These are phyloP conservation scores for Saraca asoca DNA, from an alignment of 331 rosid species.

Conservation along the genomic window DNA sequence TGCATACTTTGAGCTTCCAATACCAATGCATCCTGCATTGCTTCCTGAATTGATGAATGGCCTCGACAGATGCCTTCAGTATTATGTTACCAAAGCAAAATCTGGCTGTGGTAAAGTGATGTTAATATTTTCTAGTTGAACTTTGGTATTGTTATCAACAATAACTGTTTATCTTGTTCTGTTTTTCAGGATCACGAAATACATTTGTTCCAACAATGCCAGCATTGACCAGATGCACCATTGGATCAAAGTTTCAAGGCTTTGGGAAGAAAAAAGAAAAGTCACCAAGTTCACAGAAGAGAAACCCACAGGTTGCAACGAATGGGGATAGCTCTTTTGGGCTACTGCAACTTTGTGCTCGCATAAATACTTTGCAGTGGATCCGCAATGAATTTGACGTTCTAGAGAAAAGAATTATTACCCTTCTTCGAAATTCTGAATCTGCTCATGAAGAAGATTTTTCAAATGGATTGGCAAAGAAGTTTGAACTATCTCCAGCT, in stretches of 20 bases:
- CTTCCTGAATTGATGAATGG: constrained; percentile 94
- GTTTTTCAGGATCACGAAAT: constrained; percentile 73
- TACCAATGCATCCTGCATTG: constrained; percentile 92
- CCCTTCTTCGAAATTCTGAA: constrained; percentile 67
- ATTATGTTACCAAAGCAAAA: constrained; percentile 72
- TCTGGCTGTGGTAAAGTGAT: constrained; percentile 86
- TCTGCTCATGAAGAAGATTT: constrained; percentile 52
- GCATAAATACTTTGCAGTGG: constrained; percentile 81
- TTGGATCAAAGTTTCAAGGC: constrained; percentile 87
- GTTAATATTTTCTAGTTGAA: constrained; percentile 22
- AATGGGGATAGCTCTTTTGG: constrained; percentile 71
- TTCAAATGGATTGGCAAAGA: constrained; percentile 54
- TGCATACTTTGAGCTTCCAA: constrained; percentile 93
- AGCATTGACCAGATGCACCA: constrained; percentile 84
- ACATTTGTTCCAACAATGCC: constrained; percentile 89
- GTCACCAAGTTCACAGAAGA: constrained; percentile 72
- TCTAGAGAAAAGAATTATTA: constrained; percentile 71
- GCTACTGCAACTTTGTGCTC: constrained; percentile 72
- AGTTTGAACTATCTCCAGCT: constrained; percentile 74
- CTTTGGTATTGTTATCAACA: constrained; percentile 21
- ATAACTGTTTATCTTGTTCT: constrained; percentile 37
- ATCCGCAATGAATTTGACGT: constrained; percentile 75
- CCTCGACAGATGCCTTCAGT: constrained; percentile 93
- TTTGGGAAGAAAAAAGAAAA: constrained; percentile 98
- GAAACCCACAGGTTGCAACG: constrained; percentile 78